A percentile compares a stretch with the other conserved stretches of the same genome.
Evolutionary conservation across 306 rosid genomes (phyloP).

Genomic region (Comarum palustre): DNA sequence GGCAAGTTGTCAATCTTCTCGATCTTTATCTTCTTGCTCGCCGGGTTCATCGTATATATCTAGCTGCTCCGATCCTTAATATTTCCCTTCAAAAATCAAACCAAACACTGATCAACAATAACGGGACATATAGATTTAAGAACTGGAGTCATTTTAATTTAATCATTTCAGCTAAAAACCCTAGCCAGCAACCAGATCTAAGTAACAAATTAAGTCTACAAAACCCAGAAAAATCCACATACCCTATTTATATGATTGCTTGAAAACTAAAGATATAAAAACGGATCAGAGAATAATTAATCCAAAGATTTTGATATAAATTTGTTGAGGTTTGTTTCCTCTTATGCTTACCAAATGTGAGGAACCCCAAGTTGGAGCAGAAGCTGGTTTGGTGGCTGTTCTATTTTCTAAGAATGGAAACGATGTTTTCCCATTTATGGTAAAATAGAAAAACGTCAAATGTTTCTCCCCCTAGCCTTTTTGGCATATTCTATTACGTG

Average conservation of each 20-base stretch:
- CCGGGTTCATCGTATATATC: background rate
- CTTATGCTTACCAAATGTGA: too few relatives aligned
- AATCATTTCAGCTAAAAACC: background rate
- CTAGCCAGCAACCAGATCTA: background rate
- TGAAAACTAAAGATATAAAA: background rate
- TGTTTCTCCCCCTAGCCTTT: too few relatives aligned
- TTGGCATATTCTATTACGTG: too few relatives aligned
- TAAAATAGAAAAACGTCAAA: too few relatives aligned
- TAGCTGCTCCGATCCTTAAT: background rate
- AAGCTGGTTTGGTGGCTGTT: too few relatives aligned
- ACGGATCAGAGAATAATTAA: background rate
- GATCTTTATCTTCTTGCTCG: conserved; percentile 34
- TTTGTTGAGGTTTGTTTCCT: too few relatives aligned
- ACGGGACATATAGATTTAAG: background rate
- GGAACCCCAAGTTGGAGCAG: too few relatives aligned
- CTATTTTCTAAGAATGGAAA: too few relatives aligned
- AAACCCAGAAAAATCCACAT: background rate
- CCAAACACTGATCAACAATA: background rate
- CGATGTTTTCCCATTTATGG: too few relatives aligned
- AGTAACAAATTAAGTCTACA: background rate
- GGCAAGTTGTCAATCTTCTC: conserved; percentile 42
- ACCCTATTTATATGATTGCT: background rate
- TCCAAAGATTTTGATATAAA: too few relatives aligned
- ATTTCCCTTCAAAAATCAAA: background rate
- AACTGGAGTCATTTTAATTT: background rate